Evolutionary conservation across 1,284 basidiomycete genomes (phyloP).

Genomic region (Ustilago curta): DNA sequence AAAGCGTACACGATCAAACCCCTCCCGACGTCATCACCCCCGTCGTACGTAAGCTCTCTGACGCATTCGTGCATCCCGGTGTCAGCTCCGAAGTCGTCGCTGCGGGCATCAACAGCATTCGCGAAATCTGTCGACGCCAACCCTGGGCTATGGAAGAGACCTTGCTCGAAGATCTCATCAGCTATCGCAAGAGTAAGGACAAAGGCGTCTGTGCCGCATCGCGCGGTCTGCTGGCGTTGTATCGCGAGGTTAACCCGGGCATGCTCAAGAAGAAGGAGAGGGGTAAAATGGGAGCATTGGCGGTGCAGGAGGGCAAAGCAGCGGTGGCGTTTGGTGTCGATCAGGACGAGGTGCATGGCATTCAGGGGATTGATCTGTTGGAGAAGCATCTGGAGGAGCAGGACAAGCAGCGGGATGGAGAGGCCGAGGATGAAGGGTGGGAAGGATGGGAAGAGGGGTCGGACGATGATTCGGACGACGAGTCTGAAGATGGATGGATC

Average conservation of each 20-base stretch:
- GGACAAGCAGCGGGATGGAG: conserved; percentile 32
- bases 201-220: conserved; percentile 91
- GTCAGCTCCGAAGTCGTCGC: conserved; percentile 95
- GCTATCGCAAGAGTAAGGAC: conserved; percentile 94
- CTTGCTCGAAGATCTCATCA: conserved; percentile 88
- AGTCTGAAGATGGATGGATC: conserved; percentile 78
- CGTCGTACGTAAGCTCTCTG: conserved; percentile 88
- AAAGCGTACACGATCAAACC: conserved; percentile 94
- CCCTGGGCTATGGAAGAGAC: conserved; percentile 96
- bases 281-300: conserved; percentile 65
- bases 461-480: conserved; percentile 76
- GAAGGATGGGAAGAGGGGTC: conserved; percentile 89
- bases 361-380: conserved; percentile 77
- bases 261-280: conserved; percentile 90
- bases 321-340: conserved; percentile 82
- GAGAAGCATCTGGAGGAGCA: conserved; percentile 64
- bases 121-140: conserved; percentile 91
- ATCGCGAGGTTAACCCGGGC: conserved; percentile 93
- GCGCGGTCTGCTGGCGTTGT: conserved; percentile 88
- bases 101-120: conserved; percentile 92
- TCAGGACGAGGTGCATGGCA: conserved; percentile 78
- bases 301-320: conserved; percentile 52
- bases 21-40: conserved; percentile 93
- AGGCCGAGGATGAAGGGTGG: conserved; percentile 81
- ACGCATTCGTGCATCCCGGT: conserved; percentile 97